Base-by-base conservation (phyloP, 768 basidiomycete species). In the Amanita rimosa region DNA sequence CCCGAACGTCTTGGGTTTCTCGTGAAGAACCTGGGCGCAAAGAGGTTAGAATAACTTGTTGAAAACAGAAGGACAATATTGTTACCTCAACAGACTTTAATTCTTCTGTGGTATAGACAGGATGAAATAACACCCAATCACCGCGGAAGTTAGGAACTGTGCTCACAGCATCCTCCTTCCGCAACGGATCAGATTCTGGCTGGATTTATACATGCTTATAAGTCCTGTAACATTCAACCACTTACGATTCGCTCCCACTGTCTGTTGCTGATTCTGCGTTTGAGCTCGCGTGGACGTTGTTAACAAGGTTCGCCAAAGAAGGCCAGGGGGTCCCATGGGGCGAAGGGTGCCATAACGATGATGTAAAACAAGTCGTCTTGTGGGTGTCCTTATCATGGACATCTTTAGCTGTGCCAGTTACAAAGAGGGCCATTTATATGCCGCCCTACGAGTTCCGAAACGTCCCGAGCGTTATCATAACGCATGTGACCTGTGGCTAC, bases 111-210 rank as follows among this genome's bases (percentile, higher is more conserved):
- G 85, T 78, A 62, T 97, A 97, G 1, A 95, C 92, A 0, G 94
- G 94, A 60, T 95, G 90, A 60, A 92, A 90, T 1, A 96, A 67
- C 9, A 95, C 90, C 90, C 92, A 96, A 57, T 88, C 86, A 2
- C 87, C 87, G 35, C 69, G 73, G 59, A 71, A 73, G 2, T 70
- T 67, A 2, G 79, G 78, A 11, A 78, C 65, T 4, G 79, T 77
- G 60, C 71, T 75, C 49, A 72, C 70, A 1, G 73, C 74, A 58
- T 68, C 72, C 22, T 62, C 62, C 50, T 66, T 65, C 4, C 70
- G 70, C 54, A 76, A 60, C 38, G 47, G 31, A 21, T 39, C 47
- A 26, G 37, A 39, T 19, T 38, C 47, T 48, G 17, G 46, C 27
- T 24, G 10, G 38, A 6, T n/a, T 17, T 27, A 46, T 27, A 38